Base-by-base conservation (phyloP, 192 early-diverging fungal species). In the Backusella australiensis region DNA sequence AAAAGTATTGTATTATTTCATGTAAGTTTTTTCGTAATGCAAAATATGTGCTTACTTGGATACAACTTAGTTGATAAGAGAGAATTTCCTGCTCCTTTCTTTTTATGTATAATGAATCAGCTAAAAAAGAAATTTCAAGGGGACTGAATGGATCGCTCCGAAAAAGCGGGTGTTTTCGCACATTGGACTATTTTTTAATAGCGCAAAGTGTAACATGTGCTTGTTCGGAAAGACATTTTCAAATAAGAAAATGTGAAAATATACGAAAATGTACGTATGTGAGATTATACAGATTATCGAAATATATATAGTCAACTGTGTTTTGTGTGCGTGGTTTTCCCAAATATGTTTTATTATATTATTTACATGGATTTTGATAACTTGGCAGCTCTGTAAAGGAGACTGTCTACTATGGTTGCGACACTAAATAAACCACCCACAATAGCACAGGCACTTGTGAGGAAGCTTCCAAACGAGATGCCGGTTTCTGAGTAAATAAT, bases 401-500 rank as follows among this genome's bases (percentile, higher is more conserved):
- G 80, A 46, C 88, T 87, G 79, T 98, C 97, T 15, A 97, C 78
- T 29, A 98, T 88, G 15, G 96, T 89, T 1, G 96, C 95, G 4
- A 98, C 94, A n/a, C 96, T 97, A 79, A 93, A 96, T 42, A 98
- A 89, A 29, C 96, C 97, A 56, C 97, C 96, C 1, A 98, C 89
- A 77, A 98, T 95, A 17, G 96, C 96, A 78, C 97, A 98, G 12
- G 95, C 83, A 42, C 93, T 90, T 29, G 95, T 96, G 39, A 98
- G 79, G 80, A 98, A 95, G 65, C 91, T 90, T 15, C 90, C 84
- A 71, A 98, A 91, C 21, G 95, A 93, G 71, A 91, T 92, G 41
- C 89, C 86, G 56, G 89, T 82, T 84, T 98, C 93, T 4, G 83
- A 87, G 80, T 97, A 94, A 34, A 91, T 90, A 34, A 98, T 92